phyloP scores from a whole-genome alignment of 1,284 basidiomycete genomes.

The Malassezia furfur region DNA sequence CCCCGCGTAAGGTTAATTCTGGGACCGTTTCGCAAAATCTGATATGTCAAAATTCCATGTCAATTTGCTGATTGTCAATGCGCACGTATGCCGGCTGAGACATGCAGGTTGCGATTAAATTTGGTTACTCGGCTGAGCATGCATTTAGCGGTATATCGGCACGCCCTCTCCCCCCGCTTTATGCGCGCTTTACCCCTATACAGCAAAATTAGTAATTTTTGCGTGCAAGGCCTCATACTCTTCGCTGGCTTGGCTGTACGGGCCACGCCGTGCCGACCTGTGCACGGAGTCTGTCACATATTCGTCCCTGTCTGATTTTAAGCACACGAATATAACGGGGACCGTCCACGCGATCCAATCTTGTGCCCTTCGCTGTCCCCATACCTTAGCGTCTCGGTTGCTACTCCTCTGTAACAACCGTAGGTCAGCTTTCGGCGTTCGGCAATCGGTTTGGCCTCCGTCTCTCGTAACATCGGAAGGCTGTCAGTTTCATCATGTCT shows the following conservation, averaged over 20 bases:
- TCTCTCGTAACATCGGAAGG: too few species aligned
- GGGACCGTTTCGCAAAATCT: too few species aligned
- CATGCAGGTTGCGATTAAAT: background rate
- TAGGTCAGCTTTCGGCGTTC: too few species aligned
- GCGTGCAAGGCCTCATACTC: background rate
- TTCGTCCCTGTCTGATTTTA: background rate
- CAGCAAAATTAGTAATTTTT: constrained; percentile 1
- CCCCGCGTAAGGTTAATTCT: too few species aligned
- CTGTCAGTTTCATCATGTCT: background rate
- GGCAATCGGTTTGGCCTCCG: too few species aligned
- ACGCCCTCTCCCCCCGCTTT: too few species aligned
- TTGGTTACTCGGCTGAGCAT: background rate
- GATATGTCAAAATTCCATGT: too few species aligned
- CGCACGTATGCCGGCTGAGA: background rate
- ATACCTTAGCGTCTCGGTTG: too few species aligned
- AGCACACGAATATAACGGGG: constrained; percentile 1
- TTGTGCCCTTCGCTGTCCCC: background rate
- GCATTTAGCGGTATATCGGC: background rate
- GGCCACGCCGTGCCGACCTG: background rate
- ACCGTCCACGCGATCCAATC: background rate
- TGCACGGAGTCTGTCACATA: constrained; percentile 1
- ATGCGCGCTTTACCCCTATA: background rate
- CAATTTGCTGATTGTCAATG: too few species aligned
- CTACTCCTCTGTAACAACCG: too few species aligned
- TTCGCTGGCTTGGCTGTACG: constrained; percentile 2